Percentiles rank a stretch among this genome's conserved stretches.
Evolutionary conservation across 2,329 filamentous ascomycete genomes (phyloP).

Genomic region (Rutstroemia sp.): DNA sequence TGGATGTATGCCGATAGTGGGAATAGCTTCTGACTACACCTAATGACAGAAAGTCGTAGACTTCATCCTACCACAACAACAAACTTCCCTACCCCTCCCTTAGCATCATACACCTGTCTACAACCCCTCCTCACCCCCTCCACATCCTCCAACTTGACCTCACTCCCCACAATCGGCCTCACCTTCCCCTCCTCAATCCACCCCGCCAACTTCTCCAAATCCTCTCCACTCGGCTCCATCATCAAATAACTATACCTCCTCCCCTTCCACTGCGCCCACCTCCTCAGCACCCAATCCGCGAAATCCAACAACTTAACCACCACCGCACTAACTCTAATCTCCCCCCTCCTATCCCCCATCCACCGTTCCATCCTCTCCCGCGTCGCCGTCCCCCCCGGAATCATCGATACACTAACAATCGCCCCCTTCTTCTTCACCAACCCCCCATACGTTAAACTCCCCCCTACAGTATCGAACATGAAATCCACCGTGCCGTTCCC

Average conservation of each 20-base stretch:
- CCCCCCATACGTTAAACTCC: conserved; percentile 30
- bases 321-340: neutral
- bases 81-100: conserved; percentile 34
- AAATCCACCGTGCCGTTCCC: conserved; percentile 34
- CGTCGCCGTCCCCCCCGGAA: conserved; percentile 19
- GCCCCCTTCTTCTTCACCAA: conserved; percentile 32
- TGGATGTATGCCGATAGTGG: too few relatives aligned
- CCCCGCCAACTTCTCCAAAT: conserved; percentile 17
- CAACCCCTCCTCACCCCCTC: conserved; percentile 31
- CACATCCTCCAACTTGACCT: conserved; percentile 28
- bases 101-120: conserved; percentile 29
- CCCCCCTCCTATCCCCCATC: neutral
- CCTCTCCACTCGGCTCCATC: neutral
- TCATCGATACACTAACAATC: conserved; percentile 28
- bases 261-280: conserved; percentile 12
- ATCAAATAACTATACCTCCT: conserved; percentile 4
- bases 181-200: conserved; percentile 26
- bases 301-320: conserved; percentile 24
- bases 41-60: too few relatives aligned
- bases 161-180: conserved; percentile 29
- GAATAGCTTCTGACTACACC: too few relatives aligned
- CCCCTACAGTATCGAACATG: conserved; percentile 35
- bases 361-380: neutral
- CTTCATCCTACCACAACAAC: conserved; percentile 21
- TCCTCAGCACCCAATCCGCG: conserved; percentile 24